These are phyloP conservation scores for Botrytis hyacinthi DNA, from an alignment of 2,329 filamentous ascomycete genomes.

Conservation along the genomic window DNA sequence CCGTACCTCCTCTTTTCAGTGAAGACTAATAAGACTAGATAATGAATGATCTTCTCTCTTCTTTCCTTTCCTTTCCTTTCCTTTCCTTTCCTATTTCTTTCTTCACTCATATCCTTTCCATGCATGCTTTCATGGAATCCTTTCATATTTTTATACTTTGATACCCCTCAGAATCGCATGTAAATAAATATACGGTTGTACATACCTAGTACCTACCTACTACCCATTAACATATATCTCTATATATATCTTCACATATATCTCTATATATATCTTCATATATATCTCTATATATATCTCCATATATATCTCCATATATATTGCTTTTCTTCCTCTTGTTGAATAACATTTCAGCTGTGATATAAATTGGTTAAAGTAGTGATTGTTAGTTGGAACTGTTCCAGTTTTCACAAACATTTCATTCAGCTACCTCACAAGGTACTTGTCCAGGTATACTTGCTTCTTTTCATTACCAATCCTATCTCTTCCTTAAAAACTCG, in stretches of 20 bases:
- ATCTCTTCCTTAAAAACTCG: constrained; percentile 4
- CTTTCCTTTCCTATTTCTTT: neutral
- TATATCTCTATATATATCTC: neutral
- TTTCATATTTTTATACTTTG: neutral
- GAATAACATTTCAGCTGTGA: neutral
- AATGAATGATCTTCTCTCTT: neutral
- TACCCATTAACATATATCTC: neutral
- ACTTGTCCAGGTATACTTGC: neutral
- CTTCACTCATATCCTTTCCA: neutral
- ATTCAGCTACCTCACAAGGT: neutral
- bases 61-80: neutral
- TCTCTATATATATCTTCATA: neutral
- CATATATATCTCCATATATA: neutral
- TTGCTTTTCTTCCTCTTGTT: neutral
- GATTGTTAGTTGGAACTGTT: neutral
- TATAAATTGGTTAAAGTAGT: neutral
- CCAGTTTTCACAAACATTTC: neutral
- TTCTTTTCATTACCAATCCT: constrained; percentile 6
- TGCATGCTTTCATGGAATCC: neutral
- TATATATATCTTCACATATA: neutral
- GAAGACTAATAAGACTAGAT: neutral
- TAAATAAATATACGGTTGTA: neutral
- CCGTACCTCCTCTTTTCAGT: neutral
- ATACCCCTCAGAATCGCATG: neutral
- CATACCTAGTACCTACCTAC: neutral